Percentiles rank a stretch among this genome's conserved stretches.
Conservation (phyloP, 768 basidiomycete species). For the Infundibulicybe gibba region DNA sequence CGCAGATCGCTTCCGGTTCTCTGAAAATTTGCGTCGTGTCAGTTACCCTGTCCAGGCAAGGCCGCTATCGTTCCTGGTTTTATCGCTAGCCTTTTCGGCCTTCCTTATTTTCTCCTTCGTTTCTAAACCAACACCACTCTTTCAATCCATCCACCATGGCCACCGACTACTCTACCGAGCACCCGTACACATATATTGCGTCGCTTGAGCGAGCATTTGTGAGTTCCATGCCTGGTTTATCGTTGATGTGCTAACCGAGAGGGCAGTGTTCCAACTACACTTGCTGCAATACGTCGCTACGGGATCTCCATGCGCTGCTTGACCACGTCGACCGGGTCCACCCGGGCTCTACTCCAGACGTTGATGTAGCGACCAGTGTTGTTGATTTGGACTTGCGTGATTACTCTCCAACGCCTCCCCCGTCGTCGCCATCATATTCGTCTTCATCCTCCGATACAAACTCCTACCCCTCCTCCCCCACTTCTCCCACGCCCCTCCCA, state of each 20-base stretch:
- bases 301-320: constrained; percentile 41
- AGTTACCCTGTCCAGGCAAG: too few species aligned
- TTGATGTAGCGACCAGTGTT: constrained; percentile 26
- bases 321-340: constrained; percentile 35
- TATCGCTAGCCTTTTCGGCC: too few species aligned
- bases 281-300: constrained; percentile 38
- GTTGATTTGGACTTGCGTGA: neutral
- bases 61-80: too few species aligned
- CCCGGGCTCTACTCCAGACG: constrained; percentile 16
- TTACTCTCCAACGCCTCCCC: constrained; percentile 11
- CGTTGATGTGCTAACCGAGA: neutral
- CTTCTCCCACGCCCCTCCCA: constrained; percentile 1
- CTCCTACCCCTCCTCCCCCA: constrained; percentile 5
- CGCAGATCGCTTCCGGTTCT: too few species aligned
- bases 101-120: too few species aligned
- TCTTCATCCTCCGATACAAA: neutral
- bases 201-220: constrained; percentile 14
- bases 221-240: neutral
- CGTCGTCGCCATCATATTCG: constrained; percentile 2
- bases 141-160: too few species aligned
- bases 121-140: too few species aligned
- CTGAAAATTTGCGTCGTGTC: too few species aligned
- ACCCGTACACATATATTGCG: neutral
- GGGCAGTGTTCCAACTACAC: constrained; percentile 29
- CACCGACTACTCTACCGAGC: too few species aligned